These are phyloP conservation scores for Datisca glomerata DNA, from an alignment of 306 rosid genomes.

Conservation along the genomic window DNA sequence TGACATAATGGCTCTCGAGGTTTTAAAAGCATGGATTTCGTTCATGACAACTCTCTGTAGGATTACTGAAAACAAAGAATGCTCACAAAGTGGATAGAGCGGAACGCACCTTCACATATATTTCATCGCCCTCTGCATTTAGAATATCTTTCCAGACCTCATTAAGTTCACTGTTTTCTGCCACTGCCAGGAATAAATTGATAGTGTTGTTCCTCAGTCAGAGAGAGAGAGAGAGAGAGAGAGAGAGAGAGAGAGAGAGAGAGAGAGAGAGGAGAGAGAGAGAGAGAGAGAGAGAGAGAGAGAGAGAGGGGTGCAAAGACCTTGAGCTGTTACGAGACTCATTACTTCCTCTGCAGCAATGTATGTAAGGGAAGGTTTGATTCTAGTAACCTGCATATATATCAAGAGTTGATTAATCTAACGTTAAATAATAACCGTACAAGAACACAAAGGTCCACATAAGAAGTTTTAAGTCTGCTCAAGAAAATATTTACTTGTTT, in stretches of 20 bases:
- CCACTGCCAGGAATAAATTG: constrained; percentile 45
- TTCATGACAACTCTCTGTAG: no score
- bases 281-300: constrained; percentile 1
- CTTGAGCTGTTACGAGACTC: constrained; percentile 99
- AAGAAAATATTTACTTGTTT: constrained; percentile 59
- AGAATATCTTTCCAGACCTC: constrained; percentile 94
- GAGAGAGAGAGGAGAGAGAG: constrained; percentile 1
- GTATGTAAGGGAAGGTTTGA: constrained; percentile 73
- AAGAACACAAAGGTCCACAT: no score
- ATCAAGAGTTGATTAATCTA: not conserved
- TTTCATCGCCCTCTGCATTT: constrained; percentile 92
- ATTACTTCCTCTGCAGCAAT: constrained; percentile 86
- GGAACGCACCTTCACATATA: constrained; percentile 85
- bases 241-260: not conserved
- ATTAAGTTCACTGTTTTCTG: constrained; percentile 67
- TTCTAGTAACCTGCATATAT: constrained; percentile 55
- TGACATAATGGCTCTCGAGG: no score
- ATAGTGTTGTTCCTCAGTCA: constrained; percentile 5
- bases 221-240: constrained; percentile 1
- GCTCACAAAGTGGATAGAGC: no score
- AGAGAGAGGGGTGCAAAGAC: constrained; percentile 24
- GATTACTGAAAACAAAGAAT: no score
- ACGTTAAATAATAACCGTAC: not conserved
- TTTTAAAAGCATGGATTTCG: no score
- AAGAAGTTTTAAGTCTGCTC: constrained; percentile 1